phyloP scores from a whole-genome alignment of 768 basidiomycete species.

The Rhodotorula taiwanensis region DNA sequence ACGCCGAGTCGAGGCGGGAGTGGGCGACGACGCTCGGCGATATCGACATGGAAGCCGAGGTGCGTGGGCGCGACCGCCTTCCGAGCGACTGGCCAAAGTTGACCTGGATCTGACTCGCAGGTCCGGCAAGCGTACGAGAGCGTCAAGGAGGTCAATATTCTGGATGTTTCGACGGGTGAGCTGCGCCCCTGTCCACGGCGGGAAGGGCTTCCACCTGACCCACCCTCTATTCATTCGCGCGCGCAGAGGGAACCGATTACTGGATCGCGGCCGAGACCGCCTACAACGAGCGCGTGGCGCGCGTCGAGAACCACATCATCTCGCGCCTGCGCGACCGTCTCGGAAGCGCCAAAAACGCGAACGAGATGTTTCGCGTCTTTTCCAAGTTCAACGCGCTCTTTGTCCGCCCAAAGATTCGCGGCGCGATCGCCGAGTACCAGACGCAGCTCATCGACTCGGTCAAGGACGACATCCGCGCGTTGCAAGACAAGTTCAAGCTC shows the following conservation, averaged over 20 bases:
- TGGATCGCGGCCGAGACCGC: conserved; percentile 97
- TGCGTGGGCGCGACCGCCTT: not conserved
- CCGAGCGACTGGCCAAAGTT: not conserved
- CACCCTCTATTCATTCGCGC: not conserved
- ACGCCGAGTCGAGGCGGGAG: conserved; percentile 63
- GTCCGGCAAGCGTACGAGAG: conserved; percentile 93
- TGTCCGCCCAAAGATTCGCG: conserved; percentile 79
- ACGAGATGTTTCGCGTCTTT: conserved; percentile 99
- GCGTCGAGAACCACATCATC: conserved; percentile 98
- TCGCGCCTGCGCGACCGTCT: conserved; percentile 81
- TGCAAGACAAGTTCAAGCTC: conserved; percentile 97
- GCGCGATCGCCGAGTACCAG: conserved; percentile 98
- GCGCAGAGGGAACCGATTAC: conserved; percentile 85
- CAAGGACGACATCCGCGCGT: conserved; percentile 90
- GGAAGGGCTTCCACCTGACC: not conserved
- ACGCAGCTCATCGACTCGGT: conserved; percentile 97
- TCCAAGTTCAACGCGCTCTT: conserved; percentile 97
- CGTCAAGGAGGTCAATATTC: conserved; percentile 91
- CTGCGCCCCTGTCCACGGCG: conserved; percentile 15
- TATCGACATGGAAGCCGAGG: conserved; percentile 95
- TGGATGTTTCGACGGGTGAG: conserved; percentile 86
- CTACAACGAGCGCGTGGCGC: conserved; percentile 92
- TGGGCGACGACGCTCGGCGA: conserved; percentile 54
- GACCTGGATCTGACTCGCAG: not conserved
- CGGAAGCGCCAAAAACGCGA: conserved; percentile 91